phyloP scores from a whole-genome alignment of 768 basidiomycete species.

The Trametes elegans region DNA sequence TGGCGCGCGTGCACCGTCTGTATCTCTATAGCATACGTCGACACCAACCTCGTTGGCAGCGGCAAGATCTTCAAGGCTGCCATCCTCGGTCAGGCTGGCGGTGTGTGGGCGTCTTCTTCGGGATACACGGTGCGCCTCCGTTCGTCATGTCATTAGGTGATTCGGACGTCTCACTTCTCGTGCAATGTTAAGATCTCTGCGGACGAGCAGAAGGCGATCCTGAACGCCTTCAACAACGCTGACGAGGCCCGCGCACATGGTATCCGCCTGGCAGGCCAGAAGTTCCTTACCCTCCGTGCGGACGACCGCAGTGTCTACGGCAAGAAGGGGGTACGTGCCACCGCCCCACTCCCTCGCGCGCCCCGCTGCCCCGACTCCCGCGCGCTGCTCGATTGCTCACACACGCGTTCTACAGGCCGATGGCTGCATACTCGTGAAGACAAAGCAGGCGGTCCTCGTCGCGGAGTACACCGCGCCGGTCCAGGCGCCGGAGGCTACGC shows the following conservation, averaged over 20 bases:
- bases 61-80: conserved; percentile 77
- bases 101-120: conserved; percentile 68
- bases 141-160: background rate
- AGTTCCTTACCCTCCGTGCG: conserved; percentile 68
- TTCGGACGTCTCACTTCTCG: background rate
- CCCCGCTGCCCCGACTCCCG: background rate
- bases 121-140: conserved; percentile 52
- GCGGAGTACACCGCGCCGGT: conserved; percentile 66
- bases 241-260: conserved; percentile 51
- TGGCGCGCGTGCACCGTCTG: background rate
- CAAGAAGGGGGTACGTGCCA: conserved; percentile 72
- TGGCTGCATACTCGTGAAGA: conserved; percentile 74
- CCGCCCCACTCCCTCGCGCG: background rate
- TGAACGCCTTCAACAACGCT: conserved; percentile 44
- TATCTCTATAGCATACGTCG: conserved; percentile 65
- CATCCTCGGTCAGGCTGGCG: conserved; percentile 69
- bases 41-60: conserved; percentile 71
- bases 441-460: conserved; percentile 82
- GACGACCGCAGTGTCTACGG: conserved; percentile 58
- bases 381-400: background rate
- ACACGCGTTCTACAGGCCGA: conserved; percentile 51
- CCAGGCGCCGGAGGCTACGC: conserved; percentile 65
- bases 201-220: conserved; percentile 61
- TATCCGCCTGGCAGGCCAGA: conserved; percentile 60
- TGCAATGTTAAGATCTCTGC: conserved; percentile 53